Percentiles rank a stretch among this genome's conserved stretches.
phyloP scores from a whole-genome alignment of 352 stramenopile genomes.

The Pseudoperonospora humuli region DNA sequence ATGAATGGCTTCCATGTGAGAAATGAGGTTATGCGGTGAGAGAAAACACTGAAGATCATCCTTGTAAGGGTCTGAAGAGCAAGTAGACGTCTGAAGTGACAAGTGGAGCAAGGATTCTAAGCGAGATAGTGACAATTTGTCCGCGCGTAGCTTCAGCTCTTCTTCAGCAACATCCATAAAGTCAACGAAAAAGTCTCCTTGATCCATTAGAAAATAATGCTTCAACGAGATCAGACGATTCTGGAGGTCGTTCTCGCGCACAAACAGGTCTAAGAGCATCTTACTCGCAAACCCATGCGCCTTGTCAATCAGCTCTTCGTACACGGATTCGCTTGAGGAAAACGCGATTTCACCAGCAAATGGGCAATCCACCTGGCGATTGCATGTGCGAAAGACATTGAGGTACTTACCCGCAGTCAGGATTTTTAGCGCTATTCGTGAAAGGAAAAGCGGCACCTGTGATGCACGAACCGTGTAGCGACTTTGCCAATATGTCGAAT shows the following conservation, averaged over 20 bases:
- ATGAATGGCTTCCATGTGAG: constrained; percentile 90
- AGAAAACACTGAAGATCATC: constrained; percentile 88
- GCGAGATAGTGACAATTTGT: constrained; percentile 83
- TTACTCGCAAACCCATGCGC: constrained; percentile 76
- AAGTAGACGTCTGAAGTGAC: constrained; percentile 90
- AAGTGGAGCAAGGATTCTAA: constrained; percentile 93
- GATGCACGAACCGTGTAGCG: constrained; percentile 72
- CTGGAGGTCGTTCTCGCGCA: constrained; percentile 77
- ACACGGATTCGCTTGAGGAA: constrained; percentile 53
- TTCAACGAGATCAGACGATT: constrained; percentile 86
- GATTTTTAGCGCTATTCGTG: constrained; percentile 73
- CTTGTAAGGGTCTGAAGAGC: constrained; percentile 81
- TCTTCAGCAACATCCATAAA: constrained; percentile 95
- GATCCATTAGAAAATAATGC: constrained; percentile 98
- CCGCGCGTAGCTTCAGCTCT: constrained; percentile 86
- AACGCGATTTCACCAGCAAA: constrained; percentile 67
- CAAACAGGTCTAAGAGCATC: constrained; percentile 67
- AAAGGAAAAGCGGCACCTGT: constrained; percentile 80
- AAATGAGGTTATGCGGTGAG: constrained; percentile 83
- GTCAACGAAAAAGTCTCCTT: constrained; percentile 98
- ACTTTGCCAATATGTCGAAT: constrained; percentile 87
- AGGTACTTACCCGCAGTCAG: constrained; percentile 89
- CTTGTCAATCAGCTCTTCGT: constrained; percentile 81
- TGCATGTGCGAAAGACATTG: constrained; percentile 85
- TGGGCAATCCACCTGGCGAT: constrained; percentile 66